Percentiles rank a stretch among this genome's conserved stretches.
These are phyloP conservation scores for Lasiodiplodia citricola DNA, from an alignment of 2,329 filamentous ascomycete genomes.

Conservation along the genomic window DNA sequence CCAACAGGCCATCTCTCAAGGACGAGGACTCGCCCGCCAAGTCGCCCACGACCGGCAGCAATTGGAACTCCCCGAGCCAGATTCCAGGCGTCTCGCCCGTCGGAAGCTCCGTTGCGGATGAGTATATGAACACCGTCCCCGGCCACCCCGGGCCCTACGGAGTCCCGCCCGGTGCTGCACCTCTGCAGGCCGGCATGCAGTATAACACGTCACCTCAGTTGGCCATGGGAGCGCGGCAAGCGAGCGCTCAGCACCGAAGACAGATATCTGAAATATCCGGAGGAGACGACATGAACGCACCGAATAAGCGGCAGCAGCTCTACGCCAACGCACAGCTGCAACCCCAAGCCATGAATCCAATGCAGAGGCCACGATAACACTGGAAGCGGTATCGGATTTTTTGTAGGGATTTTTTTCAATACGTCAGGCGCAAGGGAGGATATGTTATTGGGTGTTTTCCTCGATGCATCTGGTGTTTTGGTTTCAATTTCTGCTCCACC, in stretches of 20 bases:
- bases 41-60: conserved; percentile 64
- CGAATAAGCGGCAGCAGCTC: conserved; percentile 65
- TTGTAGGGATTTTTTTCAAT: not conserved
- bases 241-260: conserved; percentile 53
- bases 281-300: conserved; percentile 56
- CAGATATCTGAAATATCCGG: conserved; percentile 67
- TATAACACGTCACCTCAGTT: conserved; percentile 48
- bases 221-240: conserved; percentile 41
- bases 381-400: not conserved
- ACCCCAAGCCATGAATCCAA: conserved; percentile 53
- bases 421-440: not conserved
- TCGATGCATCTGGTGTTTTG: conserved; percentile 14
- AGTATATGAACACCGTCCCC: conserved; percentile 53
- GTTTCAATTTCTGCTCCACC: conserved; percentile 3
- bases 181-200: conserved; percentile 41
- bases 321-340: conserved; percentile 50
- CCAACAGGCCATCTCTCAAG: conserved; percentile 62
- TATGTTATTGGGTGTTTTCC: not conserved
- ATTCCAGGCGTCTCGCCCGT: conserved; percentile 64
- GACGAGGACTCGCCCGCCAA: conserved; percentile 68
- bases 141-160: conserved; percentile 47
- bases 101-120: conserved; percentile 52
- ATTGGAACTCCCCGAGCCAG: conserved; percentile 68
- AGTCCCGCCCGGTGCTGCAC: conserved; percentile 32
- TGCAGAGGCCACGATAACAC: conserved; percentile 54